A percentile compares a stretch with the other conserved stretches of the same genome.
phyloP scores from a whole-genome alignment of 148 eudicot species.

The Camellia sinensis region DNA sequence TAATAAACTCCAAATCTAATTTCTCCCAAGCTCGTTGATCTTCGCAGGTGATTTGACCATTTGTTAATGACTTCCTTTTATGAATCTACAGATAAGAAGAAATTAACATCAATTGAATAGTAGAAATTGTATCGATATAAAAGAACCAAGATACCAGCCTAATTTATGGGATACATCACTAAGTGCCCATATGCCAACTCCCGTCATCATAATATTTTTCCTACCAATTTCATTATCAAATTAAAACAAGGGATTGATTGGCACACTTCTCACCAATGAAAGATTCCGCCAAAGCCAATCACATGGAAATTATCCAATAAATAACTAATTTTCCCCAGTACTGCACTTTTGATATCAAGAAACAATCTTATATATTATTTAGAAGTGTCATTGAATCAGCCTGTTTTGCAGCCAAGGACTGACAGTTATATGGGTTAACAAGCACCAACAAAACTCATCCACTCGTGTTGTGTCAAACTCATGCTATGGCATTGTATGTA shows the following conservation, averaged over 20 bases:
- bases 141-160: neutral
- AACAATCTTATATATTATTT: neutral
- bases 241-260: neutral
- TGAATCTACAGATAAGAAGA: slow-evolving; percentile 41
- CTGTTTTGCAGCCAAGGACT: neutral
- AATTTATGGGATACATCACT: neutral
- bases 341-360: neutral
- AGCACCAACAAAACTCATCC: neutral
- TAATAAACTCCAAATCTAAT: slow-evolving; percentile 54
- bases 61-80: slow-evolving; percentile 45
- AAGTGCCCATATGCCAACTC: neutral
- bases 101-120: neutral
- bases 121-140: neutral
- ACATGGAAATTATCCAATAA: neutral
- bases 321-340: neutral
- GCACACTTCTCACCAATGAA: neutral
- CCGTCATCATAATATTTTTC: neutral
- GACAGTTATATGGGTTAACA: neutral
- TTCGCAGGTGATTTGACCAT: slow-evolving; percentile 30
- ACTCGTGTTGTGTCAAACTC: neutral
- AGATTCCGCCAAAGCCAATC: neutral
- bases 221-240: neutral
- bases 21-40: slow-evolving; percentile 56
- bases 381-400: neutral
- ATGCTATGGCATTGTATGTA: too few species aligned